These are phyloP conservation scores for Backusella westeae DNA, from an alignment of 192 early-diverging fungal genomes.

Conservation along the genomic window DNA sequence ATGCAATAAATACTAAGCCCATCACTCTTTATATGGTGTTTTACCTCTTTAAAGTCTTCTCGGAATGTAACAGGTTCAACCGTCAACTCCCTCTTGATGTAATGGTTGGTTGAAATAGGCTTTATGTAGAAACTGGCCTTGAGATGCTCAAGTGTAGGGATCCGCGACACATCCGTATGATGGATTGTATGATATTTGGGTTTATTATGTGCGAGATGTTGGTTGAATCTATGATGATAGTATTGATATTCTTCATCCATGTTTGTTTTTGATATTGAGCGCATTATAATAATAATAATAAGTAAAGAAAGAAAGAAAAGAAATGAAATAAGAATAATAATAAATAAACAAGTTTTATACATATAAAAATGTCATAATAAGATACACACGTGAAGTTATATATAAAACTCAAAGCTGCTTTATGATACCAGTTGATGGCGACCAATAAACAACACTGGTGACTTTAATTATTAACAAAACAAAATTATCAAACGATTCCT, in stretches of 20 bases:
- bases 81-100: neutral
- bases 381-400: neutral
- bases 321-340: neutral
- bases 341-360: neutral
- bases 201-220: neutral
- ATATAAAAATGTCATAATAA: neutral
- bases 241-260: neutral
- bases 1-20: neutral
- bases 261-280: neutral
- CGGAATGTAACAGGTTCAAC: neutral
- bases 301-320: neutral
- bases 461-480: constrained; percentile 35
- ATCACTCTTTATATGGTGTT: neutral
- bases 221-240: neutral
- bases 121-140: neutral
- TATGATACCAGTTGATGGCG: neutral
- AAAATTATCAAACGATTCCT: constrained; percentile 35
- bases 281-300: neutral
- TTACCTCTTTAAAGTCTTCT: neutral
- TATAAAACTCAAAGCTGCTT: neutral
- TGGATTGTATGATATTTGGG: constrained; percentile 1
- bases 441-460: constrained; percentile 29
- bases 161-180: neutral
- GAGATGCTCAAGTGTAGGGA: neutral
- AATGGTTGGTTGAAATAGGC: neutral